A percentile compares a stretch with the other conserved stretches of the same genome.
Conservation (phyloP, 352 stramenopile species). For the Phytopythium cucurbitacearum region DNA sequence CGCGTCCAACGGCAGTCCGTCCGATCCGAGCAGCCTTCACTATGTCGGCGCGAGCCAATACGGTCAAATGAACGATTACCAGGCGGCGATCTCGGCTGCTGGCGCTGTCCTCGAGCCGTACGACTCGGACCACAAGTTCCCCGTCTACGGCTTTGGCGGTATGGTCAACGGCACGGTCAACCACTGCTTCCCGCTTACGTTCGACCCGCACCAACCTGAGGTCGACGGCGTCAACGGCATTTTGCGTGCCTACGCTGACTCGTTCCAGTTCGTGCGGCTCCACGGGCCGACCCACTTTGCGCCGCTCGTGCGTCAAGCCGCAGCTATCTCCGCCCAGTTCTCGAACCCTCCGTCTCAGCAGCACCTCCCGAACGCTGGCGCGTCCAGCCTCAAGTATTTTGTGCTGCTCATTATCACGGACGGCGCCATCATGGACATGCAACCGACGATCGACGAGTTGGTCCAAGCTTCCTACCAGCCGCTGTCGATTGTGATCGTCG, state of each 20-base stretch:
- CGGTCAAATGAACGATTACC: slow-evolving; percentile 75
- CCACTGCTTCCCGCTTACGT: slow-evolving; percentile 73
- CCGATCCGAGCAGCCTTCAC: slow-evolving; percentile 49
- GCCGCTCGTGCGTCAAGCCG: slow-evolving; percentile 63
- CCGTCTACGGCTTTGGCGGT: slow-evolving; percentile 79
- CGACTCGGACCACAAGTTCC: slow-evolving; percentile 71
- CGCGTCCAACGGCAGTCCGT: slow-evolving; percentile 50
- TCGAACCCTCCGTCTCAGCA: slow-evolving; percentile 18
- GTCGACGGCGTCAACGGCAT: slow-evolving; percentile 64
- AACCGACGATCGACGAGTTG: slow-evolving; percentile 65
- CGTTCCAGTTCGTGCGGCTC: slow-evolving; percentile 62
- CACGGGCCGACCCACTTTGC: slow-evolving; percentile 79
- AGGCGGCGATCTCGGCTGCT: slow-evolving; percentile 62
- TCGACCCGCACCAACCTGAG: slow-evolving; percentile 54
- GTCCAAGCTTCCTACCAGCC: slow-evolving; percentile 60
- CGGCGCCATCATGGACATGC: slow-evolving; percentile 77
- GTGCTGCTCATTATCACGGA: slow-evolving; percentile 73
- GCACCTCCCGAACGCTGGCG: neutral
- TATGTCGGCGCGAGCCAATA: slow-evolving; percentile 48
- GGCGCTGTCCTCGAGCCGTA: slow-evolving; percentile 72
- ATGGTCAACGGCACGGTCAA: slow-evolving; percentile 53
- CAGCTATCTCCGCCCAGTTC: slow-evolving; percentile 54
- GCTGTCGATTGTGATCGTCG: slow-evolving; percentile 80
- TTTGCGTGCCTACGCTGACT: slow-evolving; percentile 52
- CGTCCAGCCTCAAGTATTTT: slow-evolving; percentile 64